Evolutionary conservation across 164 flowering plant species (phyloP), one percentile per base, ranked within the genome.

Genomic region (Nymphaea colorata): DNA sequence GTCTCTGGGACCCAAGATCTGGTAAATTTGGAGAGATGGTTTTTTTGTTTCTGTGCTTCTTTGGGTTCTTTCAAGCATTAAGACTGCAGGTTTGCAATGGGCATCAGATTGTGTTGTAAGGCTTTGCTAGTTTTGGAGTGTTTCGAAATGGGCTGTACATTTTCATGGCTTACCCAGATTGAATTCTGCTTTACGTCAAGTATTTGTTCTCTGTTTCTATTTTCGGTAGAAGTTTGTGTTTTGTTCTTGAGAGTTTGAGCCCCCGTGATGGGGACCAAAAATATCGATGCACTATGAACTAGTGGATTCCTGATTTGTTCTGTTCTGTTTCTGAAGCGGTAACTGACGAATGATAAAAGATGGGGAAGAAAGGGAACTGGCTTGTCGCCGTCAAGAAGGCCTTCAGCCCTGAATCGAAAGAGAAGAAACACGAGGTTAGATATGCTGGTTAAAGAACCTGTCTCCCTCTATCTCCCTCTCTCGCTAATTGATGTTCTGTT

Each of bases 281-380:
- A 51, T 8, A 8, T 51, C 14, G 57, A 51, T 51, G 57, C 57
- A 8, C 12, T 10, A 51, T 51, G 57, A 51, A 51, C 3, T 10
- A 51, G 57, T 15, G 14, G 57, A 25, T 51, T 51, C 14, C 57
- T 51, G 57, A 51, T 51, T 51, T 51, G 8, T 51, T 51, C 14
- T 51, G 57, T 10, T 0, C 57, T 51, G 57, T 51, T 51, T 51
- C 12, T 51, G 57, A 51, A 15, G 57, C 57, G 57, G 12, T 15
- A 51, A 8, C 14, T 51, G 57, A 51, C 12, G 14, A 51, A 51
- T 15, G 57, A 15, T 51, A 25, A 25, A 25, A 51, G 57, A 61
- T 64, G 96, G 92, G 94, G 78, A 89, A 79, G 84, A 89, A 82
- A 78, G 87, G 89, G 72, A 77, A 74, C 66, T 91, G 96, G 94